Base-by-base conservation (phyloP, 2,329 filamentous ascomycete genomes). In the Alternaria solani region DNA sequence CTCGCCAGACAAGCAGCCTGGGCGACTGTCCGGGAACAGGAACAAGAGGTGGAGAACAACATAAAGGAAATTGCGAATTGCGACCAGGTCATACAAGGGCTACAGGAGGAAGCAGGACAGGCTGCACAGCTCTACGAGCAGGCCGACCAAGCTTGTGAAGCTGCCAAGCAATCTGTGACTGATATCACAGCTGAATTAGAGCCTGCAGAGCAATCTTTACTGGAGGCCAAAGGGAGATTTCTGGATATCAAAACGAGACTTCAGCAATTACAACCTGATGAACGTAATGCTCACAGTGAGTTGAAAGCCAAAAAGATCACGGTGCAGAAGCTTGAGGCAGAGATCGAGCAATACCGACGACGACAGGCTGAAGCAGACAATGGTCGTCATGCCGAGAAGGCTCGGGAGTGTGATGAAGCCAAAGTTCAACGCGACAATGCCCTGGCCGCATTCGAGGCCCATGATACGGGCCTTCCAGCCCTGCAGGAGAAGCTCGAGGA, bases 21-120 rank as follows among this genome's bases (percentile, higher is more conserved):
- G 95, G 87, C 88, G 25, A 92, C 96, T 72, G 93, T 98, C 1
- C 86, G 89, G 49, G 88, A 92, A 57, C 85, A 91, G 75, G 94
- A 98, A 77, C 80, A 77, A 36, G 69, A 66, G 9, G 61, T 82
- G 7, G 69, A 66, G 6, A 57, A 70, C 7, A 67, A 66, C 4
- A 65, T 77, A 2, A 41, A 55, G 3, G 69, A 75, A 16, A 66
- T 83, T 2, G 60, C 55, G 7, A 48, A 63, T 36, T 71, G 78
- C 2, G 78, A 83, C 9, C 78, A 81, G 14, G 82, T 83, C 48
- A 85, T 91, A 25, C 74, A 81, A 16, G 79, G 81, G 28, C 76
- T 79, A 18, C 81, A 83, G 63, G 70, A 67, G 18, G 76, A 78
- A 36, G 80, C 86, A n/a, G 79, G 83, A 42, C 73, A 75, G 14